A percentile compares a stretch with the other conserved stretches of the same genome.
phyloP scores from a whole-genome alignment of 2,329 filamentous ascomycete genomes.

The Xylariaceae sp. region DNA sequence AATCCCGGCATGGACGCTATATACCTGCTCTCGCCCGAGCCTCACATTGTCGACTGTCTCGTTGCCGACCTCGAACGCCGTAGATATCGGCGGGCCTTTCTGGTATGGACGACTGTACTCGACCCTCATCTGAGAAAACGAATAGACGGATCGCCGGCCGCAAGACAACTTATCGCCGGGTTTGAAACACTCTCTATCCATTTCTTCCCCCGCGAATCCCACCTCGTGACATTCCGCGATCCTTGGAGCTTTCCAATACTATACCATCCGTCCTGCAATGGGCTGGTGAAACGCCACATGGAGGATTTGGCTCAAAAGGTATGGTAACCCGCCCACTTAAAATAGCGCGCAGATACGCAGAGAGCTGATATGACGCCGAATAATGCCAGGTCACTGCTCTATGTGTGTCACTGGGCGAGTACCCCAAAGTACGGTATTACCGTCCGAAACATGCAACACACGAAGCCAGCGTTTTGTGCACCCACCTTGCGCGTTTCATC shows the following conservation, averaged over 20 bases:
- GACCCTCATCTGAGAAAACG: constrained; percentile 65
- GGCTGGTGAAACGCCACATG: constrained; percentile 76
- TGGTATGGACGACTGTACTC: constrained; percentile 81
- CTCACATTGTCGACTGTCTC: constrained; percentile 88
- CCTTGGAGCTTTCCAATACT: constrained; percentile 93
- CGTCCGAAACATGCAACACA: constrained; percentile 68
- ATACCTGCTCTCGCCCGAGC: constrained; percentile 80
- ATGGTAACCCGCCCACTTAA: constrained; percentile 1
- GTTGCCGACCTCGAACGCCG: constrained; percentile 85
- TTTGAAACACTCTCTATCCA: constrained; percentile 82
- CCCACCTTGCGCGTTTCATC: constrained; percentile 83
- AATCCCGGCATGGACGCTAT: constrained; percentile 92
- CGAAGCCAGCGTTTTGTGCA: constrained; percentile 81
- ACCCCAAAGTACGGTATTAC: constrained; percentile 90
- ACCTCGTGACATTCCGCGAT: constrained; percentile 85
- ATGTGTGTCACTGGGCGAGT: constrained; percentile 89
- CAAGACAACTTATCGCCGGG: constrained; percentile 69
- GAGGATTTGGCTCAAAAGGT: constrained; percentile 85
- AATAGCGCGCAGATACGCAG: not conserved
- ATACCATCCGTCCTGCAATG: constrained; percentile 86
- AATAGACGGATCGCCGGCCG: constrained; percentile 64
- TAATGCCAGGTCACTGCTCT: constrained; percentile 66
- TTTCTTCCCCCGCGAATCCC: constrained; percentile 85
- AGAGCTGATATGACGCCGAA: constrained; percentile 12
- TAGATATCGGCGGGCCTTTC: constrained; percentile 70